phyloP scores from a whole-genome alignment of 2,329 filamentous ascomycete genomes.

The Calonectria crousiana region DNA sequence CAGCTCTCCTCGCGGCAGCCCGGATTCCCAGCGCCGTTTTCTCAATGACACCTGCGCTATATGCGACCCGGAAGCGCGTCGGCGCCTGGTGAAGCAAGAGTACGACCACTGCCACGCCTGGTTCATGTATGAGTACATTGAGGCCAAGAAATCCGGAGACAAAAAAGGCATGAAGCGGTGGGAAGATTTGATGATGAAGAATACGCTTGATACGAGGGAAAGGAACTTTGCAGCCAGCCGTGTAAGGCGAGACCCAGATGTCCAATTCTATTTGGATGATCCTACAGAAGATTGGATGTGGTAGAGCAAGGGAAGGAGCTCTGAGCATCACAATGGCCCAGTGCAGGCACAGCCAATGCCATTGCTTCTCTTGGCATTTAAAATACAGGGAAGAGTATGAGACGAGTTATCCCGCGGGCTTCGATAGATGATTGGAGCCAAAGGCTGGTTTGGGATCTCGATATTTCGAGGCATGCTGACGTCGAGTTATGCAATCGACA shows the following conservation, averaged over 20 bases:
- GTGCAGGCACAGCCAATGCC: not conserved
- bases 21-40: conserved; percentile 31
- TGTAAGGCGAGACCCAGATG: conserved; percentile 34
- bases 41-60: conserved; percentile 52
- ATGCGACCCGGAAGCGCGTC: conserved; percentile 49
- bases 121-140: conserved; percentile 43
- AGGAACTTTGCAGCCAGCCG: conserved; percentile 41
- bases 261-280: conserved; percentile 37
- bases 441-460: not conserved
- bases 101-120: conserved; percentile 44
- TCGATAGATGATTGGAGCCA: not conserved
- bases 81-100: conserved; percentile 39
- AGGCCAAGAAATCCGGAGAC: conserved; percentile 41
- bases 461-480: not conserved
- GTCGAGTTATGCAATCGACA: not conserved
- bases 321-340: not conserved
- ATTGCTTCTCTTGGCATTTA: not conserved
- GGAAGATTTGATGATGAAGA: conserved; percentile 38
- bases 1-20: conserved; percentile 26
- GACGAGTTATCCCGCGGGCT: not conserved
- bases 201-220: conserved; percentile 32
- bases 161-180: conserved; percentile 38
- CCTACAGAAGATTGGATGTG: conserved; percentile 19
- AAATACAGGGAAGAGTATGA: not conserved
- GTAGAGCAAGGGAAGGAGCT: not conserved